Percentiles rank a stretch among this genome's conserved stretches.
Evolutionary conservation across 108 stramenopile genomes (phyloP).

Genomic region (Thalassiosira profunda): DNA sequence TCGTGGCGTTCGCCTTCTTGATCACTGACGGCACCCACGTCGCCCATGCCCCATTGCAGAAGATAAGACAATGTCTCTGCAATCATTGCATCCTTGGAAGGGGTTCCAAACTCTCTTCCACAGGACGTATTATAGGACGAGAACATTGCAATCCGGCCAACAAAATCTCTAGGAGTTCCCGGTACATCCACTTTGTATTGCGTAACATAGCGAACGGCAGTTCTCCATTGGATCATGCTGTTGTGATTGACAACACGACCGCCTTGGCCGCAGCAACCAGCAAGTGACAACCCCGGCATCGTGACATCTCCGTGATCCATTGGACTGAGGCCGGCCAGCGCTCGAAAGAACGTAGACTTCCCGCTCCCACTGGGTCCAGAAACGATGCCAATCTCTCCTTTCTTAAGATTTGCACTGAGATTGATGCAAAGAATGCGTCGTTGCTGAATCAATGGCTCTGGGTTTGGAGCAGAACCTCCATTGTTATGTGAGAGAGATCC

Average conservation of each 20-base stretch:
- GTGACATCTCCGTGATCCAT: slow-evolving; percentile 32
- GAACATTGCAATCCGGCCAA: slow-evolving; percentile 13
- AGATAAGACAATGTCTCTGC: slow-evolving; percentile 25
- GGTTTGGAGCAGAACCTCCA: too few species aligned
- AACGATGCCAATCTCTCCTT: slow-evolving; percentile 49
- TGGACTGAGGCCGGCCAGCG: slow-evolving; percentile 66
- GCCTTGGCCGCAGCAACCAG: too few species aligned
- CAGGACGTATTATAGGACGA: slow-evolving; percentile 6
- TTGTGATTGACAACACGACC: not conserved
- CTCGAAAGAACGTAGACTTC: slow-evolving; percentile 78
- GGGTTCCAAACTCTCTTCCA: too few species aligned
- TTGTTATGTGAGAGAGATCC: too few species aligned
- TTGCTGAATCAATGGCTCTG: too few species aligned
- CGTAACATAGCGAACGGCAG: slow-evolving; percentile 70
- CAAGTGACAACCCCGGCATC: slow-evolving; percentile 19
- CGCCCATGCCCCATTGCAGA: slow-evolving; percentile 47
- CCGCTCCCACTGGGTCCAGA: slow-evolving; percentile 55
- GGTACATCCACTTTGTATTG: slow-evolving; percentile 66
- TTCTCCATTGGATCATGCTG: slow-evolving; percentile 55
- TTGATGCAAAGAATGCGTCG: slow-evolving; percentile 38
- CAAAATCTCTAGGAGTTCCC: slow-evolving; percentile 34
- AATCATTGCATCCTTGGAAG: too few species aligned
- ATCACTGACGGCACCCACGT: not conserved
- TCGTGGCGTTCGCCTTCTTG: slow-evolving; percentile 8
- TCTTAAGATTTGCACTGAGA: slow-evolving; percentile 18